Evolutionary conservation across 257 asterid genomes (phyloP).

Genomic region (Nemophila menziesii): DNA sequence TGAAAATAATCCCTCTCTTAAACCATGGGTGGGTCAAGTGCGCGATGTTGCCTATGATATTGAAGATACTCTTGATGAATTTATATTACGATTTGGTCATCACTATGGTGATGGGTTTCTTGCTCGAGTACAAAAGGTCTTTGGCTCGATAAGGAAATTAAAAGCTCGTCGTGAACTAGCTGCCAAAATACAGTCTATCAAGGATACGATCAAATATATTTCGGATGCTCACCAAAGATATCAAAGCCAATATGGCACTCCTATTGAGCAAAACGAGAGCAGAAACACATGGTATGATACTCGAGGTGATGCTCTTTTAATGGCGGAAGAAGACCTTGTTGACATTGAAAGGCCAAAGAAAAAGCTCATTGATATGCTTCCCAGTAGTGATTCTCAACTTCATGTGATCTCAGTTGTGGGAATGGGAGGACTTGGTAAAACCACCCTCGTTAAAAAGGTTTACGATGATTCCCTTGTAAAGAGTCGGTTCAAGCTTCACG

Average conservation of each 20-base stretch:
- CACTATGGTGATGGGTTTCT: constrained; percentile 1
- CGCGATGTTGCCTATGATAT: constrained; percentile 27
- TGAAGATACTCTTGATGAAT: constrained; percentile 26
- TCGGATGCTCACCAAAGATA: constrained; percentile 11
- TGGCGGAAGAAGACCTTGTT: constrained; percentile 16
- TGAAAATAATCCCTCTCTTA: constrained; percentile 17
- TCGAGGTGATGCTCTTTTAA: constrained; percentile 9
- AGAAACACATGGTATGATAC: background rate
- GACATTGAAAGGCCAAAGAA: constrained; percentile 13
- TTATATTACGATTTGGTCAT: constrained; percentile 1
- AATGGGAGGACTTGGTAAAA: constrained; percentile 34
- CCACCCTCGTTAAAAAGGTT: too few species aligned
- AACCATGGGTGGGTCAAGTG: constrained; percentile 28
- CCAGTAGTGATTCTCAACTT: constrained; percentile 13
- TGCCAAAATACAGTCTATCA: constrained; percentile 2
- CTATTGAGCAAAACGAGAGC: background rate
- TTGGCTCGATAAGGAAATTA: background rate
- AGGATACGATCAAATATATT: constrained; percentile 2
- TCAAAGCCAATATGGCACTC: constrained; percentile 3
- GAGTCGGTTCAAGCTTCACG: constrained; percentile 22
- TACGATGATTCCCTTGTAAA: constrained; percentile 15
- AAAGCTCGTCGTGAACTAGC: constrained; percentile 14
- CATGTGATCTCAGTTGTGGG: constrained; percentile 23
- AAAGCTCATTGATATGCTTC: constrained; percentile 8
- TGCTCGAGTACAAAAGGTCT: background rate